Conservation (phyloP, 495 filamentous ascomycete species). For the Penicillium canescens region DNA sequence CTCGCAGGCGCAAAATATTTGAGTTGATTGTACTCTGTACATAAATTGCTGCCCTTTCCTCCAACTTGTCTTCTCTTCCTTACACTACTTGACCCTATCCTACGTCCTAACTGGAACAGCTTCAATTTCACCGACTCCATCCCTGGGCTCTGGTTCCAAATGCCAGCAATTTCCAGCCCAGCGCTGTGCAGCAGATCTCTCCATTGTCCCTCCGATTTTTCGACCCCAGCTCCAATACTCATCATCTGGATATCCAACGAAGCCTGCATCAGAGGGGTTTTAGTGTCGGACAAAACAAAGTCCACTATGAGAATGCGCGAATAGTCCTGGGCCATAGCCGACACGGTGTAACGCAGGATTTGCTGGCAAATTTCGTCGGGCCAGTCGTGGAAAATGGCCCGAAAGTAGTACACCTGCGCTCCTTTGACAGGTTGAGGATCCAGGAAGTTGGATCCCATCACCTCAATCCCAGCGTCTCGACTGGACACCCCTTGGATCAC, state of each 20-base stretch:
- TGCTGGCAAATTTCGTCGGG: constrained; percentile 38
- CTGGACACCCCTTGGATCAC: constrained; percentile 21
- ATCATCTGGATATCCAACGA: constrained; percentile 49
- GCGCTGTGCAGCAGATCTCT: constrained; percentile 28
- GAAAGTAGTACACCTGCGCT: constrained; percentile 43
- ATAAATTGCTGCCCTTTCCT: background rate
- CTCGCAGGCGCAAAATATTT: constrained; percentile 3
- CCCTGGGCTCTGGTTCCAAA: constrained; percentile 32
- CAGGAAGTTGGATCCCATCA: constrained; percentile 37
- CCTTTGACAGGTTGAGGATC: constrained; percentile 36
- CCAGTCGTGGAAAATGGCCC: constrained; percentile 50
- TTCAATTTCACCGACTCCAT: constrained; percentile 43
- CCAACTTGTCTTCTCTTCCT: background rate
- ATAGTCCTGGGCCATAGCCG: constrained; percentile 35
- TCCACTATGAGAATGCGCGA: constrained; percentile 42
- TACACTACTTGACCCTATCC: background rate
- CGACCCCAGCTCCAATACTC: constrained; percentile 41
- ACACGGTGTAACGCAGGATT: constrained; percentile 36
- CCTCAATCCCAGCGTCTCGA: constrained; percentile 21
- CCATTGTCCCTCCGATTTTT: constrained; percentile 43
- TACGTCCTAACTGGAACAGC: constrained; percentile 15
- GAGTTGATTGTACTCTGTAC: background rate
- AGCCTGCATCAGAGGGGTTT: constrained; percentile 32
- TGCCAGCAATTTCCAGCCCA: constrained; percentile 34
- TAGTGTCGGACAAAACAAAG: constrained; percentile 38